These are phyloP conservation scores for Xanthoceras sorbifolium DNA, from an alignment of 345 rosid genomes.

Conservation along the genomic window DNA sequence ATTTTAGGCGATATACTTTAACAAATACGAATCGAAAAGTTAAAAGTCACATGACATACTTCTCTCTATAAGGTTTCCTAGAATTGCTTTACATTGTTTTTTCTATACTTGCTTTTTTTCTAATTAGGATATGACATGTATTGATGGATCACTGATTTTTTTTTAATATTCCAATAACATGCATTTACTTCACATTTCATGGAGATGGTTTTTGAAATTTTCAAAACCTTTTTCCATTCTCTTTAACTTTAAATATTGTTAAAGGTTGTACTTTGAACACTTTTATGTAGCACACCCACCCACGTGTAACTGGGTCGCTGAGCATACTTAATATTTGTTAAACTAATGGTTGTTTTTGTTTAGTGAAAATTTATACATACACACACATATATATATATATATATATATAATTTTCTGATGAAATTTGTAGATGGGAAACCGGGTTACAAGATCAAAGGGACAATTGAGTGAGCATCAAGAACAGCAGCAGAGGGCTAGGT, in stretches of 20 bases:
- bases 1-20: too few relatives aligned
- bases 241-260: neutral
- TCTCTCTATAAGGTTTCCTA: neutral
- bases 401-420: too few relatives aligned
- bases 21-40: too few relatives aligned
- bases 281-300: neutral
- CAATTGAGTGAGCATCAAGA: constrained; percentile 32
- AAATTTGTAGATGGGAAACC: constrained; percentile 26
- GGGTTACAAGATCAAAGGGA: constrained; percentile 32
- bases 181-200: too few relatives aligned
- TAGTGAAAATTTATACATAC: too few relatives aligned
- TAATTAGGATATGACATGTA: too few relatives aligned
- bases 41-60: too few relatives aligned
- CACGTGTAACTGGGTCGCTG: neutral
- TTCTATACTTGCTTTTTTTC: too few relatives aligned
- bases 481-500: constrained; percentile 40
- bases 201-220: too few relatives aligned
- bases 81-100: too few relatives aligned
- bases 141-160: neutral
- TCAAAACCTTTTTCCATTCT: neutral
- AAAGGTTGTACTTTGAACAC: neutral
- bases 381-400: too few relatives aligned
- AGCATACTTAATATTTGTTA: neutral
- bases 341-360: neutral
- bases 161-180: neutral